These are phyloP conservation scores for Diplocarpon rosae DNA, from an alignment of 2,329 filamentous ascomycete species.

Conservation along the genomic window DNA sequence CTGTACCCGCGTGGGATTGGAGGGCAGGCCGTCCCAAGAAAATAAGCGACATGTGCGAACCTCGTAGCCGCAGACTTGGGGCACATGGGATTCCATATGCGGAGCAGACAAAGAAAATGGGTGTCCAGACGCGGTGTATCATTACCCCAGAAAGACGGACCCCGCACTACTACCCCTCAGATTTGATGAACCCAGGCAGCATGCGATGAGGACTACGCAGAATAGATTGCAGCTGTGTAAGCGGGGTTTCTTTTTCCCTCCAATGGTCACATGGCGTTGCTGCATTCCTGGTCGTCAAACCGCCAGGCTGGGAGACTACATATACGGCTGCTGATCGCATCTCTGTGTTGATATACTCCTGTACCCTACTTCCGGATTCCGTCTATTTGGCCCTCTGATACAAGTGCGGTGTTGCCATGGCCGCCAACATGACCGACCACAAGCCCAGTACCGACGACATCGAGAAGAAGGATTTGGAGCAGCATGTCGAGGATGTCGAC, in stretches of 20 bases:
- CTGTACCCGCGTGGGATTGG: neutral
- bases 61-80: neutral
- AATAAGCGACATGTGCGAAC: neutral
- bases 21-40: neutral
- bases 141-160: constrained; percentile 3
- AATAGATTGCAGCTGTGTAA: neutral
- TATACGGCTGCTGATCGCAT: neutral
- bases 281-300: neutral
- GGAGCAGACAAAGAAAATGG: neutral
- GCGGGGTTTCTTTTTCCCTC: constrained; percentile 2
- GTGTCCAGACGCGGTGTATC: neutral
- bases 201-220: neutral
- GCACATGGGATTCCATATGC: too few species aligned
- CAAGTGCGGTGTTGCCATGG: too few species aligned
- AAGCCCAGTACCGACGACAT: neutral
- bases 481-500: constrained; percentile 1
- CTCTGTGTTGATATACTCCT: too few species aligned
- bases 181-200: neutral
- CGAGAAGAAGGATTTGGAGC: neutral
- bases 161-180: neutral
- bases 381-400: too few species aligned
- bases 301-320: neutral
- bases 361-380: too few species aligned
- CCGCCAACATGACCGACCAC: neutral
- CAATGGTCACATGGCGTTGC: neutral